A percentile compares a stretch with the other conserved stretches of the same genome.
Evolutionary conservation across 768 basidiomycete species (phyloP).

Genomic region (Trichaptum fuscoviolaceum): DNA sequence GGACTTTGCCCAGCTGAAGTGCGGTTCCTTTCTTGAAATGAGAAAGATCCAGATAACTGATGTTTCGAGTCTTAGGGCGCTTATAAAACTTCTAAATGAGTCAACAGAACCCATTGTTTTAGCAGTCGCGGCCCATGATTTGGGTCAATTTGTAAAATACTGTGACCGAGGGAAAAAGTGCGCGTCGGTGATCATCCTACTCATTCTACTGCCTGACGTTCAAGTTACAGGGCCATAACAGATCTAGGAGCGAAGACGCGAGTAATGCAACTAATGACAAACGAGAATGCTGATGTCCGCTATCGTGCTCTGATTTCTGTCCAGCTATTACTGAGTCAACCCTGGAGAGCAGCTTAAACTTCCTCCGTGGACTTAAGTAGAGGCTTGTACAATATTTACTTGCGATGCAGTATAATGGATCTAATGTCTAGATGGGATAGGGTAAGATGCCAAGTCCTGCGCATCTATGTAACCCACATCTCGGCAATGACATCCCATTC

Average conservation of each 20-base stretch:
- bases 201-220: slow-evolving; percentile 9
- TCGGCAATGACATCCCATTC: slow-evolving; percentile 73
- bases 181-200: slow-evolving; percentile 19
- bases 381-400: slow-evolving; percentile 3
- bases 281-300: slow-evolving; percentile 81
- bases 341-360: slow-evolving; percentile 57
- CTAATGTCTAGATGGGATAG: background rate
- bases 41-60: background rate
- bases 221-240: slow-evolving; percentile 55
- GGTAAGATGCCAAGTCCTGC: background rate
- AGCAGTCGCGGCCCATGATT: slow-evolving; percentile 88
- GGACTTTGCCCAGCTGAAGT: slow-evolving; percentile 84
- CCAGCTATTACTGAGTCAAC: slow-evolving; percentile 87
- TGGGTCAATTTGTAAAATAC: slow-evolving; percentile 92
- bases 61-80: slow-evolving; percentile 58
- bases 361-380: background rate
- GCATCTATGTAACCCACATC: slow-evolving; percentile 45
- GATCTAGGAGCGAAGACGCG: slow-evolving; percentile 83
- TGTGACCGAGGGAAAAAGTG: slow-evolving; percentile 91
- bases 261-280: slow-evolving; percentile 91
- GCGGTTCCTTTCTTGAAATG: slow-evolving; percentile 11
- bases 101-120: slow-evolving; percentile 74
- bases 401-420: background rate
- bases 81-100: slow-evolving; percentile 66
- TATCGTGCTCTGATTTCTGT: slow-evolving; percentile 90